Base-by-base conservation (phyloP, 1,139 yeast species). In the Candida frijolesensis region DNA sequence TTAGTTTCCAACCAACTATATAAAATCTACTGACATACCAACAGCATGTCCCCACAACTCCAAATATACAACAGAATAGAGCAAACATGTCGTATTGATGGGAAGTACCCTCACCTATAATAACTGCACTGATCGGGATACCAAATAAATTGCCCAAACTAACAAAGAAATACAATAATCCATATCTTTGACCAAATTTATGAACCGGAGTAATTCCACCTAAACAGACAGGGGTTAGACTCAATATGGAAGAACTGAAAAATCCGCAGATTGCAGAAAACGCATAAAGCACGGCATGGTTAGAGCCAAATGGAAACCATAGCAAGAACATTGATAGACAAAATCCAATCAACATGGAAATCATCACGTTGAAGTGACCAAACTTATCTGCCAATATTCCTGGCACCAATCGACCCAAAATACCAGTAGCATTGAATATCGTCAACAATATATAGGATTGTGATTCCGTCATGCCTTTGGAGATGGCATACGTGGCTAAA, bases 341-440 rank as follows among this genome's bases (percentile, higher is more conserved):
- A 32, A 81, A 68, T 45, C 74, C 56, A n/a, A 66, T 22, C 55
- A 80, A 63, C 66, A 81, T 70, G 19, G 62, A 50, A 32, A 78
- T 66, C 60, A 79, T 78, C 16, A 84, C 71, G 58, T 84, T 85
- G 64, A 80, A 84, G 37, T 80, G 70, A 0, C 91, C 91, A 30
- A 78, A 53, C 51, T 64, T 74, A 51, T 71, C 80, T 52, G 86
- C 87, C 0, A 84, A 76, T 9, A 78, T 55, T 30, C 85, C 84
- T 0, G 89, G 85, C 6, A 82, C 57, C 50, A 76, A 76, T 52
- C 90, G 67, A 1, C 89, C 90, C 3, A 77, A 55, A 14, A 83
- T 72, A 5, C 89, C 89, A 2, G 80, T 70, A 1, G 83, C 85
- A 64, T 84, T 85, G 58, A 77, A 71, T 9, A 81, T 71, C 0